Evolutionary conservation across 2,329 filamentous ascomycete genomes (phyloP), one percentile per base, ranked within the genome.

Genomic region (Fusarium stilboides): DNA sequence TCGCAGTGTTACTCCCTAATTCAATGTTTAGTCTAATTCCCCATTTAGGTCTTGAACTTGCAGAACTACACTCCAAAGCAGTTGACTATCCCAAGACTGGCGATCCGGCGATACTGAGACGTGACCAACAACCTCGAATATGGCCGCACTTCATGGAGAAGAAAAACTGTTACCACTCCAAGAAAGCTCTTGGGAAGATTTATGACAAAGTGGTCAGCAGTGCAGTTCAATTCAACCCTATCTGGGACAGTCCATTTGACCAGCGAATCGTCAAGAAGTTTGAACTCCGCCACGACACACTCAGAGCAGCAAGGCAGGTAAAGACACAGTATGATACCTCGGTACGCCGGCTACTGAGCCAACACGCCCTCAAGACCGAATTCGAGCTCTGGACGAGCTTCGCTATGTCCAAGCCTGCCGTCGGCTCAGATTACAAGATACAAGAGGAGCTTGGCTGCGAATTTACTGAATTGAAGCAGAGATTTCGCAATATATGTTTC

Each of bases 81-180:
- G 96, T 99, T 1, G 96, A 99, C 77, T 99, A 96, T 76, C 90
- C 93, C 44, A 99, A 99, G 81, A 95, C 93, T 2, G 96, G 96
- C 0, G 86, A 91, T 12, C 88, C 92, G 0, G 95, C 94, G 0
- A 80, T 85, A 20, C 91, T 97, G 83, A 82, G 84, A 8, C 80
- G 82, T 39, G 81, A 85, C 1, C 81, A 96, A 6, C 82, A 84
- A n/a, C 89, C 92, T 0, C 82, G 73, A 8, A 81, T 73, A 55
- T 97, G 89, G 87, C 96, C 94, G 1, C 95, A 98, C 77, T 98
- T 95, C 76, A 95, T 97, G 90, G 91, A 94, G 76, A 94, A 90
- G 75, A 76, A 67, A 24, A 85, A 81, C 15, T 83, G 83, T 0
- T 97, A 97, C 74, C 77, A 76, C 3, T 98, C 95, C 0, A 75